Evolutionary conservation across 768 basidiomycete genomes (phyloP).

Genomic region (Leccinellum albellum): DNA sequence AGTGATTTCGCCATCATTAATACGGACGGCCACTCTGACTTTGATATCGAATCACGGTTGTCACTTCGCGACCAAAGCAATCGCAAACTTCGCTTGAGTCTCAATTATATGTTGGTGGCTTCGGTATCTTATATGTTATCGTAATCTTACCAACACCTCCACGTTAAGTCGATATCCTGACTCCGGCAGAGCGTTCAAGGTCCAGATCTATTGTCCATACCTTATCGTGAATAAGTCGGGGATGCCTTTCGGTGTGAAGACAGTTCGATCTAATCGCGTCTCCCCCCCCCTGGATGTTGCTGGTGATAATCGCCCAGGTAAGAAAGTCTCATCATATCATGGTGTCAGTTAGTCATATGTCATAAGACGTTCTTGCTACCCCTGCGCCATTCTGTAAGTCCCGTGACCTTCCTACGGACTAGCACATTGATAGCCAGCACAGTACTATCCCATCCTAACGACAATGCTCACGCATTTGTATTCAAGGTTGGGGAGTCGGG

Average conservation of each 20-base stretch:
- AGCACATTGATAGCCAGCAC: constrained; percentile 1
- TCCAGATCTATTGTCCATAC: constrained; percentile 91
- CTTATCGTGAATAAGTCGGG: constrained; percentile 91
- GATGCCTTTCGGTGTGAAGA: constrained; percentile 71
- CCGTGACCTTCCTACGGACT: background rate
- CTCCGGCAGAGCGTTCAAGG: constrained; percentile 93
- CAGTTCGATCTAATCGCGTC: constrained; percentile 56
- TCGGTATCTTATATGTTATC: background rate
- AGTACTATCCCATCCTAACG: constrained; percentile 86
- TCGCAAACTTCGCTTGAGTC: constrained; percentile 71
- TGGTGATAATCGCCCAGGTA: constrained; percentile 71
- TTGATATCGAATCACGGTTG: constrained; percentile 72
- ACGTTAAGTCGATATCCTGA: constrained; percentile 66
- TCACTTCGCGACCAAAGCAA: constrained; percentile 68
- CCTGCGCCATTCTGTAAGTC: constrained; percentile 79
- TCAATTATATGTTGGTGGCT: constrained; percentile 86
- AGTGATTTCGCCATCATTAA: constrained; percentile 98
- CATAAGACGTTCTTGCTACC: constrained; percentile 43
- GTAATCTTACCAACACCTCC: constrained; percentile 6
- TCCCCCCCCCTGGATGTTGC: constrained; percentile 74
- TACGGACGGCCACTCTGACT: constrained; percentile 86
- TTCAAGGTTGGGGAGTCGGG: constrained; percentile 76
- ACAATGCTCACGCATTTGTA: constrained; percentile 78
- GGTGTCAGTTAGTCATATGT: constrained; percentile 9
- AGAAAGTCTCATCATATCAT: constrained; percentile 8